phyloP scores from a whole-genome alignment of 768 basidiomycete species.

The Xanthoconium purpureum region DNA sequence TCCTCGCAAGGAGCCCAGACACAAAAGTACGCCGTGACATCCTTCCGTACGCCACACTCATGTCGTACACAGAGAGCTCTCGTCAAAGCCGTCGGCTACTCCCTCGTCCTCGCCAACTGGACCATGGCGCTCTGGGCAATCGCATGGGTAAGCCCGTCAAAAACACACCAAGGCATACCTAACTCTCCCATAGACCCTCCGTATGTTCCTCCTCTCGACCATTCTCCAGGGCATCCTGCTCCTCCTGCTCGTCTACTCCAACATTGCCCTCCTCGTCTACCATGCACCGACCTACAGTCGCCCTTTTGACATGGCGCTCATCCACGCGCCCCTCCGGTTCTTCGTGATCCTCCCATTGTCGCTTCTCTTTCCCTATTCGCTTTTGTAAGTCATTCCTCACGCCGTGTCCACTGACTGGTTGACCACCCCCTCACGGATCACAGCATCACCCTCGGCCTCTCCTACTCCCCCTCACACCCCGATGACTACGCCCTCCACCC shows the following conservation, averaged over 20 bases:
- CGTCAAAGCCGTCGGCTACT: slow-evolving; percentile 75
- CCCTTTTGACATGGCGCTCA: slow-evolving; percentile 76
- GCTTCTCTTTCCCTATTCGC: slow-evolving; percentile 49
- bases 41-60: neutral
- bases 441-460: slow-evolving; percentile 69
- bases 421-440: neutral
- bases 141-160: slow-evolving; percentile 49
- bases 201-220: slow-evolving; percentile 74
- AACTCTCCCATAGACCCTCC: slow-evolving; percentile 49
- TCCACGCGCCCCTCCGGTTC: slow-evolving; percentile 84
- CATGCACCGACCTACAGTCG: slow-evolving; percentile 55
- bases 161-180: neutral
- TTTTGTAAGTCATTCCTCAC: slow-evolving; percentile 40
- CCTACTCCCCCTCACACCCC: slow-evolving; percentile 47
- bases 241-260: slow-evolving; percentile 73
- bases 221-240: slow-evolving; percentile 70
- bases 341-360: slow-evolving; percentile 52
- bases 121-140: slow-evolving; percentile 79
- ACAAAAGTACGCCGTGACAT: slow-evolving; percentile 56
- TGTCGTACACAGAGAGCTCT: slow-evolving; percentile 49
- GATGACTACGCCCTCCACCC: slow-evolving; percentile 57
- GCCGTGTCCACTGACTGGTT: too few relatives aligned
- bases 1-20: slow-evolving; percentile 66
- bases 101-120: slow-evolving; percentile 77
- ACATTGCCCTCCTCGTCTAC: slow-evolving; percentile 73